phyloP scores from a whole-genome alignment of 306 rosid genomes.

The Comarum palustre region DNA sequence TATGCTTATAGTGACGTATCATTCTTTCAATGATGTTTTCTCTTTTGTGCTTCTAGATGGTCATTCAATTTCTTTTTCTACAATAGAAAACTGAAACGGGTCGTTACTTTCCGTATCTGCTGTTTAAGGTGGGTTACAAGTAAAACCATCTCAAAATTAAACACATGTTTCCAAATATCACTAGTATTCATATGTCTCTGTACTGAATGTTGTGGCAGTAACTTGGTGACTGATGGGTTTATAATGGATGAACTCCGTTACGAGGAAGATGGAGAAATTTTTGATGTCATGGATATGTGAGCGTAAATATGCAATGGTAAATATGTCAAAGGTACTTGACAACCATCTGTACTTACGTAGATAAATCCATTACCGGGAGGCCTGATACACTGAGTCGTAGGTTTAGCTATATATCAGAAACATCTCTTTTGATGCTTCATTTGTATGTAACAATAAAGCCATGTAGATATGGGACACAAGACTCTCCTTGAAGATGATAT shows the following conservation, averaged over 20 bases:
- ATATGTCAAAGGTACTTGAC: constrained; percentile 25
- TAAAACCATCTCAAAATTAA: not conserved
- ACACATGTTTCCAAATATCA: not conserved
- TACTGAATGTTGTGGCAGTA: constrained; percentile 46
- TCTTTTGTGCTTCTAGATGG: constrained; percentile 57
- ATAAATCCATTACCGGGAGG: constrained; percentile 23
- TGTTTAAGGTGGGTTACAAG: constrained; percentile 72
- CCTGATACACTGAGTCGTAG: constrained; percentile 18
- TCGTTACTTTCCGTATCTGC: constrained; percentile 71
- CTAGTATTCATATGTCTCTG: constrained; percentile 9
- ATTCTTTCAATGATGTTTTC: constrained; percentile 11
- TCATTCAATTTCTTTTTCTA: constrained; percentile 91
- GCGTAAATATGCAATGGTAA: constrained; percentile 13
- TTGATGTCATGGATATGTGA: constrained; percentile 87
- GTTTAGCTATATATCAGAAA: constrained; percentile 16
- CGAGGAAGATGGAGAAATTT: constrained; percentile 76
- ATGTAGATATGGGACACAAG: constrained; percentile 22
- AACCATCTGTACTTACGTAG: constrained; percentile 38
- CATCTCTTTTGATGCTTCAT: constrained; percentile 22
- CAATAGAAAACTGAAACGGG: constrained; percentile 78
- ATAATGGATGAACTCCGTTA: constrained; percentile 39
- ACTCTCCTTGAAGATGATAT: not conserved
- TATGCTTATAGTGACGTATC: not conserved
- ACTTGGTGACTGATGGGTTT: constrained; percentile 65
- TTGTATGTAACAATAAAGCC: constrained; percentile 25